These are phyloP conservation scores for Fusarium coffeatum DNA, from an alignment of 2,329 filamentous ascomycete genomes.

Conservation along the genomic window DNA sequence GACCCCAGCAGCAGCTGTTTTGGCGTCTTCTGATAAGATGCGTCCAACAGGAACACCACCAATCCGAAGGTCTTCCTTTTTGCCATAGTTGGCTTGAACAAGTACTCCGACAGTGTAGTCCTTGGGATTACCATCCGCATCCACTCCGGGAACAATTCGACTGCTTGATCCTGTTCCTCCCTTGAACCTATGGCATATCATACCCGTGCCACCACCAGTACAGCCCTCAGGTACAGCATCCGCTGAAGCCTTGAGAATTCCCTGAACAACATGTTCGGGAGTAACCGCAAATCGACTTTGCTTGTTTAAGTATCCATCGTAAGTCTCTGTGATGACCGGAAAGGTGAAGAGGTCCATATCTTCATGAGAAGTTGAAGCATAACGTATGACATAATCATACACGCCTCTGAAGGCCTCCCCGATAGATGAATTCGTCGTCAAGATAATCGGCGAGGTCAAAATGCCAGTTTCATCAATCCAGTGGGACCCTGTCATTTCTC, in stretches of 20 bases:
- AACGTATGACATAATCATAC: slow-evolving; percentile 64
- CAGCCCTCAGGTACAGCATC: slow-evolving; percentile 70
- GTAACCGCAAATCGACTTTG: slow-evolving; percentile 65
- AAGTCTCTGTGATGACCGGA: slow-evolving; percentile 72
- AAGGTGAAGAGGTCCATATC: slow-evolving; percentile 65
- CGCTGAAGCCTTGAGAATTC: slow-evolving; percentile 63
- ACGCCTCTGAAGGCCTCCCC: slow-evolving; percentile 70
- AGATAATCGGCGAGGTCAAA: slow-evolving; percentile 67
- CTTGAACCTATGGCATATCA: slow-evolving; percentile 74
- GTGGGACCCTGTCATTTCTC: slow-evolving; percentile 71
- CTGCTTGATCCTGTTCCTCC: slow-evolving; percentile 73
- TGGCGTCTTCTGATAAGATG: slow-evolving; percentile 55
- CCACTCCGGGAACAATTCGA: slow-evolving; percentile 63
- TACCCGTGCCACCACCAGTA: slow-evolving; percentile 74
- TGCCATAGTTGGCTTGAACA: slow-evolving; percentile 75
- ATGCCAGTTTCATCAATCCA: slow-evolving; percentile 72
- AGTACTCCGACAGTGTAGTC: slow-evolving; percentile 70
- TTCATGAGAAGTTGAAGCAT: slow-evolving; percentile 56
- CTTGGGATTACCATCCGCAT: slow-evolving; percentile 48
- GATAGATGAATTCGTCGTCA: slow-evolving; percentile 69
- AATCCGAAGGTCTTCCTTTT: slow-evolving; percentile 66
- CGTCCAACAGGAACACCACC: slow-evolving; percentile 71
- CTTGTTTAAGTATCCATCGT: slow-evolving; percentile 71
- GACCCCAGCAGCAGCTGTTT: slow-evolving; percentile 44
- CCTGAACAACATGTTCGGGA: slow-evolving; percentile 63